These are phyloP conservation scores for Nemophila menziesii DNA, from an alignment of 257 asterid species.

Conservation along the genomic window DNA sequence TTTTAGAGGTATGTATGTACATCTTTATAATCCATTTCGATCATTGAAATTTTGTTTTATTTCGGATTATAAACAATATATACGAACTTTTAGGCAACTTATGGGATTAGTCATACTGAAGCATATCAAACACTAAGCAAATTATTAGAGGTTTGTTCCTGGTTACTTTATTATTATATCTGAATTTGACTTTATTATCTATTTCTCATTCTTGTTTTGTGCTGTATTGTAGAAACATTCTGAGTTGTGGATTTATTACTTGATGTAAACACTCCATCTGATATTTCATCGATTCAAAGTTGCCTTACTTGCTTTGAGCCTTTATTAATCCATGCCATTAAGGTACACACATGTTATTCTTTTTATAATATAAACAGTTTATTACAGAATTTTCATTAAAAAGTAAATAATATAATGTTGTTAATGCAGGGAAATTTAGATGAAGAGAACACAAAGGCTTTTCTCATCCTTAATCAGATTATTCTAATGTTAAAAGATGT, in stretches of 20 bases:
- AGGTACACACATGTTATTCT: slow-evolving; percentile 29
- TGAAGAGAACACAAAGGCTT: slow-evolving; percentile 72
- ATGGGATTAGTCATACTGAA: slow-evolving; percentile 44
- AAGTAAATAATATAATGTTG: neutral
- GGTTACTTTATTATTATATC: slow-evolving; percentile 6
- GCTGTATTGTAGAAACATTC: slow-evolving; percentile 53
- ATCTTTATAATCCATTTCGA: slow-evolving; percentile 10
- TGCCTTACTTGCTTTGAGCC: slow-evolving; percentile 65
- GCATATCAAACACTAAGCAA: slow-evolving; percentile 67
- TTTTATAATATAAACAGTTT: too few species aligned
- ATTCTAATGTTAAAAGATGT: slow-evolving; percentile 80
- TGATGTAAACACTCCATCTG: slow-evolving; percentile 45
- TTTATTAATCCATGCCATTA: slow-evolving; percentile 61
- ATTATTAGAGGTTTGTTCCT: slow-evolving; percentile 53
- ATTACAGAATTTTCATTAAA: neutral
- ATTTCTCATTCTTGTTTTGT: slow-evolving; percentile 13
- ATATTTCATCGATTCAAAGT: slow-evolving; percentile 29
- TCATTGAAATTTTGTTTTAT: slow-evolving; percentile 16
- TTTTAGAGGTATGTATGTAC: slow-evolving; percentile 56
- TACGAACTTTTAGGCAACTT: slow-evolving; percentile 37
- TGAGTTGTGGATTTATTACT: slow-evolving; percentile 56
- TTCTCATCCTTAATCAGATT: slow-evolving; percentile 81
- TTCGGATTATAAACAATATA: slow-evolving; percentile 4
- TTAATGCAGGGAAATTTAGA: slow-evolving; percentile 53
- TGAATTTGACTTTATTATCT: slow-evolving; percentile 1